phyloP scores from a whole-genome alignment of 202 grass and related monocot species.

The Setaria viridis region DNA sequence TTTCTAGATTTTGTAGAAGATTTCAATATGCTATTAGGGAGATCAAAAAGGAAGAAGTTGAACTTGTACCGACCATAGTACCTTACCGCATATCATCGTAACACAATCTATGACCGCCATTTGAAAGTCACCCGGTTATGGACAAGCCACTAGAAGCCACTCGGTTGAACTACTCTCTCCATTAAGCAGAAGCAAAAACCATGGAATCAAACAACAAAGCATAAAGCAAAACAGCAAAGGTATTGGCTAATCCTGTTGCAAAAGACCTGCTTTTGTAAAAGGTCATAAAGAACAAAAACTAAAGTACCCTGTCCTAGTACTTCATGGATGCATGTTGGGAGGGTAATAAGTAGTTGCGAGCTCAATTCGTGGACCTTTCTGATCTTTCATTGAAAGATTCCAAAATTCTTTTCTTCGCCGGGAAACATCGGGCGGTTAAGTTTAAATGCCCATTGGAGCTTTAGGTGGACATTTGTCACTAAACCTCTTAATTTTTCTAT shows the following conservation, averaged over 20 bases:
- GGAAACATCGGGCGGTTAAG: slow-evolving; percentile 4
- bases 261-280: slow-evolving; percentile 39
- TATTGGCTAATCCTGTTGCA: slow-evolving; percentile 12
- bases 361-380: slow-evolving; percentile 40
- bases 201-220: slow-evolving; percentile 20
- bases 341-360: slow-evolving; percentile 11
- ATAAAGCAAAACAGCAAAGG: slow-evolving; percentile 18
- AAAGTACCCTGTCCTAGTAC: slow-evolving; percentile 2
- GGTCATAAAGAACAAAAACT: slow-evolving; percentile 38
- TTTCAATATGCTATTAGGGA: background rate
- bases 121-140: background rate
- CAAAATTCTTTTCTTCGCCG: slow-evolving; percentile 39
- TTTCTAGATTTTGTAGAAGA: background rate
- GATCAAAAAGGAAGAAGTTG: background rate
- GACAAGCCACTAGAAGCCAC: slow-evolving; percentile 1
- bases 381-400: slow-evolving; percentile 8
- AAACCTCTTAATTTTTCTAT: background rate
- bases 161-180: background rate
- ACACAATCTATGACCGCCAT: background rate
- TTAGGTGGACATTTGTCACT: slow-evolving; percentile 18
- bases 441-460: background rate
- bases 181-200: slow-evolving; percentile 4
- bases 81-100: background rate
- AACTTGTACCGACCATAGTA: slow-evolving; percentile 1
- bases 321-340: background rate